Percentiles rank a stretch among this genome's conserved stretches.
These are phyloP conservation scores for Ascochyta lentis DNA, from an alignment of 2,329 filamentous ascomycete species.

Conservation along the genomic window DNA sequence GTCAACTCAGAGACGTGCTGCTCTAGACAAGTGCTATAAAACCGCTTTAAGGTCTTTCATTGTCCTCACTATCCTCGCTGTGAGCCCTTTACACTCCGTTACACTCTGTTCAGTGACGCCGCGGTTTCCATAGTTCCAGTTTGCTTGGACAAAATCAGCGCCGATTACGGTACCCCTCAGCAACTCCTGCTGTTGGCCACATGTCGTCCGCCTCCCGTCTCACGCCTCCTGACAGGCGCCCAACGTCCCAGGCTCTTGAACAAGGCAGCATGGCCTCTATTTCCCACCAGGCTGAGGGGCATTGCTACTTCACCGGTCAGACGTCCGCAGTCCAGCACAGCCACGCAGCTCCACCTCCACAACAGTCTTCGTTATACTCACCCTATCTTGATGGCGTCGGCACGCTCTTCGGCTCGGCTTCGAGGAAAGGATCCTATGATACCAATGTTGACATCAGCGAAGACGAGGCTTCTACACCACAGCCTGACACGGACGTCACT, in stretches of 20 bases:
- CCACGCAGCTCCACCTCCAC: background rate
- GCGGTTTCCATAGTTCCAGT: no score
- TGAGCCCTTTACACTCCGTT: no score
- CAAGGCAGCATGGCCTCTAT: constrained; percentile 4
- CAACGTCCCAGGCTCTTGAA: background rate
- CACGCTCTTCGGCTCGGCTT: background rate
- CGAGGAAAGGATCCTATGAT: background rate
- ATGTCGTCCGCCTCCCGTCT: background rate
- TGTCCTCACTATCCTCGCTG: no score
- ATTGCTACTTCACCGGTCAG: background rate
- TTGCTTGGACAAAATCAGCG: no score
- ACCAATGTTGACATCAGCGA: constrained; percentile 2
- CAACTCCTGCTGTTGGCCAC: background rate
- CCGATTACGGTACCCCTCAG: background rate
- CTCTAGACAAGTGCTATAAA: background rate
- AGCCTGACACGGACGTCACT: background rate
- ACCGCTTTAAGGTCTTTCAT: no score
- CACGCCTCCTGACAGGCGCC: background rate
- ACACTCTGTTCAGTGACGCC: no score
- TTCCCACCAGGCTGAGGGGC: background rate
- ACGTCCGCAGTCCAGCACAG: background rate
- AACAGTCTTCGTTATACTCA: background rate
- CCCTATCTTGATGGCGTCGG: constrained; percentile 1
- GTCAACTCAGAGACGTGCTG: background rate
- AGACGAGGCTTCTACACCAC: background rate